These are phyloP conservation scores for Bolboschoenus planiculmis DNA, from an alignment of 176 grass and related monocot genomes.

Conservation along the genomic window DNA sequence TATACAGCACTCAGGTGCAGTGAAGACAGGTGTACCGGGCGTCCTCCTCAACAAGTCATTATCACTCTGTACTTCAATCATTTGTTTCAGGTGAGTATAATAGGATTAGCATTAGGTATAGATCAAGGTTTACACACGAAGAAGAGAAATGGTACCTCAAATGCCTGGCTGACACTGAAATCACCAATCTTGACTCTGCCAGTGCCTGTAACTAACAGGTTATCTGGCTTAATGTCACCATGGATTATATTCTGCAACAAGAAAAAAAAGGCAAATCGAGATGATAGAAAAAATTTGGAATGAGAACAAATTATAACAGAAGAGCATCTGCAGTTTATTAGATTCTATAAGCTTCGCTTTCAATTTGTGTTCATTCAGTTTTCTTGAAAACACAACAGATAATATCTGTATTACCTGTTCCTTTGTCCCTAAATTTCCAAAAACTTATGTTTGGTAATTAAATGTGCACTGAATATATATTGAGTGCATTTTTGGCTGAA, in stretches of 20 bases:
- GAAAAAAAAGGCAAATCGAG: conserved; percentile 7
- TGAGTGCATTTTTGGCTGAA: neutral
- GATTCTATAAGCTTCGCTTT: neutral
- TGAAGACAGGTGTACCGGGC: conserved; percentile 86
- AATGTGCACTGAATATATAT: neutral
- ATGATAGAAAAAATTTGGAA: neutral
- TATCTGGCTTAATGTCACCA: conserved; percentile 89
- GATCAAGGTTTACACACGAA: neutral
- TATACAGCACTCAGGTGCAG: conserved; percentile 87
- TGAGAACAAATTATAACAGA: neutral
- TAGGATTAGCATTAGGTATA: neutral
- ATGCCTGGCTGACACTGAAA: conserved; percentile 89
- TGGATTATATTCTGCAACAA: conserved; percentile 75
- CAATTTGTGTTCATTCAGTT: neutral
- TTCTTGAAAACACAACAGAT: neutral
- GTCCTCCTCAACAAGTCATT: conserved; percentile 76
- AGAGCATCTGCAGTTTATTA: neutral
- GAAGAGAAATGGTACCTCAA: conserved; percentile 54
- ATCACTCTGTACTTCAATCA: conserved; percentile 53
- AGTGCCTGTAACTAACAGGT: conserved; percentile 66
- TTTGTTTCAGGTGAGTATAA: neutral
- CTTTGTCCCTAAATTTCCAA: neutral
- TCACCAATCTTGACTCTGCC: conserved; percentile 83
- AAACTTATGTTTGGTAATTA: neutral
- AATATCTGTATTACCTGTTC: neutral